phyloP scores from a whole-genome alignment of 1,284 basidiomycete genomes.

The Athelia psychrophila region DNA sequence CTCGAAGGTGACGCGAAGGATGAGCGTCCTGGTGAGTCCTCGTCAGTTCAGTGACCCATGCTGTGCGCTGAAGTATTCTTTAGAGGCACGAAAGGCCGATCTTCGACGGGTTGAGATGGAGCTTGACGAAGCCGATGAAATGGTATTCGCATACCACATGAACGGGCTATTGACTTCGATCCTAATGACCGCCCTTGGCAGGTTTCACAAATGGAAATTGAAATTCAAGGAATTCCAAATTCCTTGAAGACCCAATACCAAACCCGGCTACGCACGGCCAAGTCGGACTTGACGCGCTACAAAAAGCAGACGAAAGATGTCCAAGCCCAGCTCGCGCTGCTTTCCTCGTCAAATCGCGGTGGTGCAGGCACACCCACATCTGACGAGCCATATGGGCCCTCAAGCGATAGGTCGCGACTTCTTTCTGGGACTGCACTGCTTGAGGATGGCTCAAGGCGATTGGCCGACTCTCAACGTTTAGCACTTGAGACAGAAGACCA shows the following conservation, averaged over 20 bases:
- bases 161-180: too few relatives aligned
- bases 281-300: constrained; percentile 68
- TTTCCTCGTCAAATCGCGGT: constrained; percentile 49
- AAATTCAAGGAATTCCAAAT: constrained; percentile 94
- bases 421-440: constrained; percentile 73
- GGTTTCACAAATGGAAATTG: constrained; percentile 99
- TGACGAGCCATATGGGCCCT: constrained; percentile 76
- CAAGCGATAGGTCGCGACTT: constrained; percentile 73
- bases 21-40: constrained; percentile 51
- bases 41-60: constrained; percentile 1
- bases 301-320: constrained; percentile 77
- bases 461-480: constrained; percentile 90
- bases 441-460: constrained; percentile 68
- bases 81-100: constrained; percentile 83
- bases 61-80: constrained; percentile 29
- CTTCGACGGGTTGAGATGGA: constrained; percentile 91
- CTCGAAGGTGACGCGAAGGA: constrained; percentile 60
- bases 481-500: constrained; percentile 97
- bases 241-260: constrained; percentile 77
- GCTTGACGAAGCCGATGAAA: constrained; percentile 97
- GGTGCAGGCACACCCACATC: constrained; percentile 46
- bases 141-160: constrained; percentile 57
- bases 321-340: constrained; percentile 57
- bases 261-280: constrained; percentile 68
- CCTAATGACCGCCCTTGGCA: constrained; percentile 25